Percentiles rank a stretch among this genome's conserved stretches.
Evolutionary conservation across 164 flowering plant species (phyloP).

Genomic region (Stephania yunnanensis): DNA sequence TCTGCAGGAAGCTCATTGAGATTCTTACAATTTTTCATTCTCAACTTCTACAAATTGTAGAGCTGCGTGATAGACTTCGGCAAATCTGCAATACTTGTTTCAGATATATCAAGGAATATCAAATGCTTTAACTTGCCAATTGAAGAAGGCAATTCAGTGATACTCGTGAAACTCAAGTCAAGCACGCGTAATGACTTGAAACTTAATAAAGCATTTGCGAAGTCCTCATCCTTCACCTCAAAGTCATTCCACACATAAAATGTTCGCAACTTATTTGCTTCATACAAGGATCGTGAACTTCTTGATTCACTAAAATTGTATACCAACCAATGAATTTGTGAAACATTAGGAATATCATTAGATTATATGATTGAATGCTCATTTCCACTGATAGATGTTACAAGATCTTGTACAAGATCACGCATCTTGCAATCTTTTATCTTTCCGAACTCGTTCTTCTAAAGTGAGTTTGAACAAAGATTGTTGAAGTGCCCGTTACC

Average conservation of each 20-base stretch:
- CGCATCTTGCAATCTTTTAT: not conserved
- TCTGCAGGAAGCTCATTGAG: not conserved
- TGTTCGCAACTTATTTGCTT: not conserved
- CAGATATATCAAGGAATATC: not conserved
- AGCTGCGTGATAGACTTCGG: not conserved
- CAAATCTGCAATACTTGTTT: not conserved
- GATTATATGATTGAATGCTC: not conserved
- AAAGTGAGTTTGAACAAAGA: not conserved
- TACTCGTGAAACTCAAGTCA: not conserved
- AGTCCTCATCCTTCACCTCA: not conserved
- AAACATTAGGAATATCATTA: not conserved
- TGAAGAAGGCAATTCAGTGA: not conserved
- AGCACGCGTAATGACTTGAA: conserved; percentile 8
- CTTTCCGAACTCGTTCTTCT: not conserved
- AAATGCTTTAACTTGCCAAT: not conserved
- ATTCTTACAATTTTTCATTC: not conserved
- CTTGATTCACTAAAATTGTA: not conserved
- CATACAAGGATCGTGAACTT: not conserved
- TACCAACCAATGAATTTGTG: not conserved
- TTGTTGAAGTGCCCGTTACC: not conserved
- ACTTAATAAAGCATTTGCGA: not conserved
- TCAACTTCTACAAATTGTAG: not conserved
- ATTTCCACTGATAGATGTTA: not conserved
- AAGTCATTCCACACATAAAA: not conserved
- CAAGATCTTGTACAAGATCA: conserved; percentile 1